Evolutionary conservation across 2,329 filamentous ascomycete species (phyloP).

Genomic region (Didymella exigua): DNA sequence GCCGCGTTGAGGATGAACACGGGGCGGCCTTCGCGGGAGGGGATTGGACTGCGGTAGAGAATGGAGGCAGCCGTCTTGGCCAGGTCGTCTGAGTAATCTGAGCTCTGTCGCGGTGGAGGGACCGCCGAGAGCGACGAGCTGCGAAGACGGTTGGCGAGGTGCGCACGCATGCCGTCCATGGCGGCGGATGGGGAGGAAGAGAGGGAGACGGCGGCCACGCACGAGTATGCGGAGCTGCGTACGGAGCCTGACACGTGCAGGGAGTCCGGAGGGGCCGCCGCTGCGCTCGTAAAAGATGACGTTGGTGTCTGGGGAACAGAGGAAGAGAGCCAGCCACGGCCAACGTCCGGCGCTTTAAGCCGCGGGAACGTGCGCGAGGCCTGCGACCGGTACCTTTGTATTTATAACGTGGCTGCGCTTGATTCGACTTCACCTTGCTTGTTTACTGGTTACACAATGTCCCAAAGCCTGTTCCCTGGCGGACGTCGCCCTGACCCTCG

Average conservation of each 20-base stretch:
- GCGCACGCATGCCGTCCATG: slow-evolving; percentile 48
- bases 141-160: slow-evolving; percentile 46
- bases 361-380: slow-evolving; percentile 1
- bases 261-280: not conserved
- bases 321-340: slow-evolving; percentile 17
- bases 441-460: no score
- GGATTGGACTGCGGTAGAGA: slow-evolving; percentile 59
- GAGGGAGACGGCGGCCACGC: not conserved
- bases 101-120: slow-evolving; percentile 52
- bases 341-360: not conserved
- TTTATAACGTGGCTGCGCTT: slow-evolving; percentile 10
- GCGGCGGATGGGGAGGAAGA: slow-evolving; percentile 15
- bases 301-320: slow-evolving; percentile 12
- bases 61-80: slow-evolving; percentile 59
- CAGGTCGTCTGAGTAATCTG: slow-evolving; percentile 56
- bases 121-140: slow-evolving; percentile 55
- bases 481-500: no score
- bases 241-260: slow-evolving; percentile 2
- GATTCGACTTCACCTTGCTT: slow-evolving; percentile 12
- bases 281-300: slow-evolving; percentile 14
- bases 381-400: no score
- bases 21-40: slow-evolving; percentile 56
- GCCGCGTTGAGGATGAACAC: slow-evolving; percentile 62
- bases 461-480: not conserved
- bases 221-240: not conserved